Base-by-base conservation (phyloP, 768 basidiomycete genomes). In the Scleroderma bovista region DNA sequence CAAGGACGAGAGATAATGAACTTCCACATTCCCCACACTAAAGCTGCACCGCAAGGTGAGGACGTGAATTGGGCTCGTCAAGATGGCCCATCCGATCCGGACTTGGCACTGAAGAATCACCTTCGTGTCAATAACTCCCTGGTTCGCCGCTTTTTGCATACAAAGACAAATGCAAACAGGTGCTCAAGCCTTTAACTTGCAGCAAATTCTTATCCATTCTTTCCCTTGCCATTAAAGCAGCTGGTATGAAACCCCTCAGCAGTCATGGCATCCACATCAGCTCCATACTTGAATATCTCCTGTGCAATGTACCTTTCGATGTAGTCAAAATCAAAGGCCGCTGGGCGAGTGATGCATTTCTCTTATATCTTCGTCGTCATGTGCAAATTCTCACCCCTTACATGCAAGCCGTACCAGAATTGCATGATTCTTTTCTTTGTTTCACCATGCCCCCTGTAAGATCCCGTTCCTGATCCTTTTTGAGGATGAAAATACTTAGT, bases 1-100 rank as follows among this genome's bases (percentile, higher is more conserved):
- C 26, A 37, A 26, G 63, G 1, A 66, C 69, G 0, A 61, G 60
- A 26, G 22, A 62, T 15, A 40, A 55, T 29, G 64, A 69, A 40
- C 54, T 68, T 0, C 22, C 44, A 1, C 72, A 23, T 54, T 1
- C 53, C 46, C 0, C 2, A 17, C 1, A 47, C 53, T 1, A 54
- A 54, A 32, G 11, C 41, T 0, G 23, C 41, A 0, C 50, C 33
- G 3, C 19, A 33, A 1, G 69, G 69, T 6, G 50, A 59, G 16
- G 56, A 56, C 26, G 39, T 59, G 16, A 51, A 26, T 16, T 57
- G 56, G 52, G 41, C 49, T 1, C 16, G 2, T 19, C 54, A 60
- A 44, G 16, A 48, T 0, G 50, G 52, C 3, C 39, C 43, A 2
- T 23, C 53, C 3, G 54, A 60, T 33, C 59, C 54, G 3, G 7